Evolutionary conservation across 2,329 filamentous ascomycete species (phyloP).

Genomic region (Fusarium compactum): DNA sequence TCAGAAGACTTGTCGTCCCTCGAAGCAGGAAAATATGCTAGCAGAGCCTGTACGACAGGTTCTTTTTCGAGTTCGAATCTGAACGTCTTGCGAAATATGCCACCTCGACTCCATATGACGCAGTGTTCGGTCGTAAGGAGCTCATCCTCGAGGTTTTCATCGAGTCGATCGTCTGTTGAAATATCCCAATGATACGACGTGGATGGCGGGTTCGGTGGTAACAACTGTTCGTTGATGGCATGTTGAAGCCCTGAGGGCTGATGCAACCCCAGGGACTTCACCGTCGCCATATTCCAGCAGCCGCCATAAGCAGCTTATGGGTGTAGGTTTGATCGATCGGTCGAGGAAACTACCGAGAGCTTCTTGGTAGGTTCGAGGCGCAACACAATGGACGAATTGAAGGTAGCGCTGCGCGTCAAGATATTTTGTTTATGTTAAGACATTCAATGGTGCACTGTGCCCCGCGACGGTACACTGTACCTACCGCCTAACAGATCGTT

Average conservation of each 20-base stretch:
- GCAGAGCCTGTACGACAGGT: slow-evolving; percentile 83
- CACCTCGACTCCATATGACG: slow-evolving; percentile 91
- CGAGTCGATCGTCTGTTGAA: slow-evolving; percentile 55
- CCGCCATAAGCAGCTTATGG: slow-evolving; percentile 50
- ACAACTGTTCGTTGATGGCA: slow-evolving; percentile 82
- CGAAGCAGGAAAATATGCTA: slow-evolving; percentile 81
- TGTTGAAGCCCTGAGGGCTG: slow-evolving; percentile 86
- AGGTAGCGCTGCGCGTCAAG: slow-evolving; percentile 33
- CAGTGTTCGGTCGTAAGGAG: slow-evolving; percentile 79
- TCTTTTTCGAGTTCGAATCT: slow-evolving; percentile 90
- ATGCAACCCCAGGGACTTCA: slow-evolving; percentile 92
- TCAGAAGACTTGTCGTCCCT: slow-evolving; percentile 50
- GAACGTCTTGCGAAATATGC: slow-evolving; percentile 86
- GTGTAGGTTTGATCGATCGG: not conserved
- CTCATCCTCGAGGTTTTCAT: slow-evolving; percentile 76
- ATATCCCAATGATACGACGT: slow-evolving; percentile 83
- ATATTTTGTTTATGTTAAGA: slow-evolving; percentile 35
- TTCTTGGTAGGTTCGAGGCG: slow-evolving; percentile 1
- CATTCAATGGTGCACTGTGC: slow-evolving; percentile 25
- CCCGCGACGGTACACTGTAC: slow-evolving; percentile 27
- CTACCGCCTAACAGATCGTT: slow-evolving; percentile 10
- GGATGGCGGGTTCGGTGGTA: slow-evolving; percentile 74
- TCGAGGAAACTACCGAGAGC: not conserved
- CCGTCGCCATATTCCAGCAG: slow-evolving; percentile 77
- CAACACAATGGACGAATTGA: not conserved